phyloP scores from a whole-genome alignment of 2,329 filamentous ascomycete genomes.

The Neopestalotiopsis sp. region DNA sequence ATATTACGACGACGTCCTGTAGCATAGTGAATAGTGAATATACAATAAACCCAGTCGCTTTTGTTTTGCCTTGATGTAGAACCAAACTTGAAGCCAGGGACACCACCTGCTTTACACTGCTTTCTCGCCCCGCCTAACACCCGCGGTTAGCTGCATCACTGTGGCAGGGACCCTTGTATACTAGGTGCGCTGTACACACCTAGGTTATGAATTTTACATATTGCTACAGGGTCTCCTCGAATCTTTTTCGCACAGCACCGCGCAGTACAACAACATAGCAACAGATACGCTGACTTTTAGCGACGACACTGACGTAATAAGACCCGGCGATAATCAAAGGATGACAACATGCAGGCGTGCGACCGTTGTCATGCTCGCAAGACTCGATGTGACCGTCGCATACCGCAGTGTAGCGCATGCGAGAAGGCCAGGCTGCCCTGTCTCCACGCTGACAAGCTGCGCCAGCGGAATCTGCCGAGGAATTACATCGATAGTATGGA shows the following conservation, averaged over 20 bases:
- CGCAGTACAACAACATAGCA: not conserved
- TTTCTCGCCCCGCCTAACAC: no score
- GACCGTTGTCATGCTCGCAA: conserved; percentile 12
- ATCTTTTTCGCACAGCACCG: not conserved
- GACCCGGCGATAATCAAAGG: not conserved
- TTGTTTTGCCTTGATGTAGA: no score
- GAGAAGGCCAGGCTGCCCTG: not conserved
- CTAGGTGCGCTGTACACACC: no score
- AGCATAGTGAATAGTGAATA: no score
- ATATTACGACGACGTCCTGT: no score
- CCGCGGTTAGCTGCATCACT: no score
- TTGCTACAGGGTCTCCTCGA: not conserved
- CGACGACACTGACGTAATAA: not conserved
- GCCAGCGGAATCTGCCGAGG: conserved; percentile 5
- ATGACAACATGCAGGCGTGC: conserved; percentile 3
- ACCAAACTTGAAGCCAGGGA: no score
- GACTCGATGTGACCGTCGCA: conserved; percentile 7
- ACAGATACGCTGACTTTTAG: not conserved
- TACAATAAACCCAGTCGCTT: no score
- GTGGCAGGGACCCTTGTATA: no score
- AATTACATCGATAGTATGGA: conserved; percentile 10
- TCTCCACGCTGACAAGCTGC: conserved; percentile 8
- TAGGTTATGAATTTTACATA: no score
- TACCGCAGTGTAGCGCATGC: conserved; percentile 9
- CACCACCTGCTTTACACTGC: no score